Percentiles rank a stretch among this genome's conserved stretches.
These are phyloP conservation scores for Trichoderma hamatum DNA, from an alignment of 2,329 filamentous ascomycete species.

Conservation along the genomic window DNA sequence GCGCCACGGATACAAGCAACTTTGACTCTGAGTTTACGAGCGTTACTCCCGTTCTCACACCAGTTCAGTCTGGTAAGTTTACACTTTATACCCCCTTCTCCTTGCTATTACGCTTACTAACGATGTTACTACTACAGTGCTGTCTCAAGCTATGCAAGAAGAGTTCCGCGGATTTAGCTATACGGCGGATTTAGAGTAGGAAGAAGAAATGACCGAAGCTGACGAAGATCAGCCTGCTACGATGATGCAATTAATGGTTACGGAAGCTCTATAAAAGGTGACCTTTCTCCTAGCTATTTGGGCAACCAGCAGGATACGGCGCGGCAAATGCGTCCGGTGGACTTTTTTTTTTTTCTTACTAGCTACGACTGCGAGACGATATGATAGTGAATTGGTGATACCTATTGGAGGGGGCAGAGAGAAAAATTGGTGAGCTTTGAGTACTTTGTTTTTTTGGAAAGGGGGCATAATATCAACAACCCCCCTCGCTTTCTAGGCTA, in stretches of 20 bases:
- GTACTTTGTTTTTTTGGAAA: not conserved
- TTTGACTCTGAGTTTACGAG: conserved; percentile 99
- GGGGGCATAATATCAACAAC: not conserved
- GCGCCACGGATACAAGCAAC: conserved; percentile 96
- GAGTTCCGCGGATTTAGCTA: conserved; percentile 99
- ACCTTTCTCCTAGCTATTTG: not conserved
- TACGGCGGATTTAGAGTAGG: conserved; percentile 81
- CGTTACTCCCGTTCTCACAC: conserved; percentile 94
- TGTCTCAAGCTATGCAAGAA: conserved; percentile 98
- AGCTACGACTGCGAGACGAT: not conserved
- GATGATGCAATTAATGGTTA: conserved; percentile 15
- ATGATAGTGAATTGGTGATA: conserved; percentile 8
- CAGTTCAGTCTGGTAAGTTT: conserved; percentile 89
- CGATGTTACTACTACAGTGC: conserved; percentile 57
- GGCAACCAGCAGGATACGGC: not conserved
- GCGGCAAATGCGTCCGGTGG: not conserved
- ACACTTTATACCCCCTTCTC: not conserved
- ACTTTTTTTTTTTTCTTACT: not conserved
- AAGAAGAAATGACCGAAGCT: conserved; percentile 27
- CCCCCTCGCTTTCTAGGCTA: not conserved
- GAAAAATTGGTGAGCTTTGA: conserved; percentile 4
- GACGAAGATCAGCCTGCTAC: conserved; percentile 28
- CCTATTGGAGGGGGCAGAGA: conserved; percentile 2
- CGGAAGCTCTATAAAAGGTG: not conserved
- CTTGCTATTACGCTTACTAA: conserved; percentile 34